A percentile compares a stretch with the other conserved stretches of the same genome.
These are phyloP conservation scores for Malus hybrid DNA, from an alignment of 331 rosid genomes.

Conservation along the genomic window DNA sequence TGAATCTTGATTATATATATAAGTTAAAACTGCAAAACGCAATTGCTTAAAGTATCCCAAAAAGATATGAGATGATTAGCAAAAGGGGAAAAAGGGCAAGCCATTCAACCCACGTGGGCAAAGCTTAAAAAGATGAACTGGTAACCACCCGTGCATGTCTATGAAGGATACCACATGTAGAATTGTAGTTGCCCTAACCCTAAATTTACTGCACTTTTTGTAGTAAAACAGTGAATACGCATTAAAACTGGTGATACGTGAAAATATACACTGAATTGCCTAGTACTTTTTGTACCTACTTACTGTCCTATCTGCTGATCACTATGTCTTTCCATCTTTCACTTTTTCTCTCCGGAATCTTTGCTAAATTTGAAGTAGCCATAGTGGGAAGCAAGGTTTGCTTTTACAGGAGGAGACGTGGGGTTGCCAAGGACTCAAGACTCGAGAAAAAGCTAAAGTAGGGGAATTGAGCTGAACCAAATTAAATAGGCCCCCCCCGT, in stretches of 20 bases:
- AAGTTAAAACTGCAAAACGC: too few species aligned
- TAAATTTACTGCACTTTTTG: too few species aligned
- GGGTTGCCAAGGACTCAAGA: background rate
- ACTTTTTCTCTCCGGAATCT: background rate
- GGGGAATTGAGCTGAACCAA: background rate
- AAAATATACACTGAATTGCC: too few species aligned
- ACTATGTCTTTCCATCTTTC: background rate
- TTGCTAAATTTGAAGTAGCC: background rate
- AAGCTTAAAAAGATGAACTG: background rate
- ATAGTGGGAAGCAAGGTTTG: slow-evolving; percentile 25
- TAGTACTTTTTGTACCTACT: too few species aligned
- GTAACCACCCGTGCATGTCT: background rate
- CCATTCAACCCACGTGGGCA: background rate
- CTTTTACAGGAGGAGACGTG: slow-evolving; percentile 24
- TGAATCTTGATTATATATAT: too few species aligned
- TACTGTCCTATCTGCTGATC: background rate
- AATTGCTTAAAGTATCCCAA: background rate
- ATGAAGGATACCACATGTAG: too few species aligned
- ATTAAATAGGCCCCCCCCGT: slow-evolving; percentile 30
- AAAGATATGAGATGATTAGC: background rate
- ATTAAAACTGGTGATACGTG: too few species aligned
- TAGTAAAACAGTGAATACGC: too few species aligned
- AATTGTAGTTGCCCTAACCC: too few species aligned
- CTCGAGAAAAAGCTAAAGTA: slow-evolving; percentile 17
- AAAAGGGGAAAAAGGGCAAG: background rate